phyloP scores from a whole-genome alignment of 768 basidiomycete genomes.

The Leccinum subgranulosum region DNA sequence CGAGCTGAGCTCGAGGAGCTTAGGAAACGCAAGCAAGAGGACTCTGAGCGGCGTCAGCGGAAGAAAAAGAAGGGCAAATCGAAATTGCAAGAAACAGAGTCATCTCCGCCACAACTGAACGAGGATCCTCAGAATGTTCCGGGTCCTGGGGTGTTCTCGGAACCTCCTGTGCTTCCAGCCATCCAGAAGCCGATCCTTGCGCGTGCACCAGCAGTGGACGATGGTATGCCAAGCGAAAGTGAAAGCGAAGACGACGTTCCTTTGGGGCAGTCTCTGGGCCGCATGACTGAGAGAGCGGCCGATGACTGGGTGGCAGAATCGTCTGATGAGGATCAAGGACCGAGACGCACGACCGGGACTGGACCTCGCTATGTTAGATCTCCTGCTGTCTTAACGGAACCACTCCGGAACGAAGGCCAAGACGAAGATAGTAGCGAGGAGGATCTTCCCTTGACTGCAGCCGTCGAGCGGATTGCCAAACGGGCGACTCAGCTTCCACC shows the following conservation, averaged over 20 bases:
- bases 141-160: constrained; percentile 16
- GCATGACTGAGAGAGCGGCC: constrained; percentile 18
- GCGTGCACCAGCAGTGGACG: constrained; percentile 30
- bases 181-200: constrained; percentile 34
- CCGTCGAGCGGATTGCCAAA: constrained; percentile 53
- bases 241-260: constrained; percentile 46
- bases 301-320: constrained; percentile 50
- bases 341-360: constrained; percentile 54
- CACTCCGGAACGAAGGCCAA: background rate
- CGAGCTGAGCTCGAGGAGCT: constrained; percentile 52
- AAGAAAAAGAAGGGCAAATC: constrained; percentile 45
- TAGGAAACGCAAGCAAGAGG: constrained; percentile 44
- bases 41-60: constrained; percentile 35
- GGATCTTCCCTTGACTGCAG: constrained; percentile 71
- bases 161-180: constrained; percentile 32
- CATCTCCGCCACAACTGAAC: constrained; percentile 23
- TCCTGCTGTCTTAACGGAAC: constrained; percentile 1
- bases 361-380: constrained; percentile 45
- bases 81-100: constrained; percentile 44
- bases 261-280: constrained; percentile 17
- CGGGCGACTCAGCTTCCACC: constrained; percentile 36
- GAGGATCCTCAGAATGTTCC: constrained; percentile 32
- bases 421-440: constrained; percentile 74
- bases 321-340: constrained; percentile 59
- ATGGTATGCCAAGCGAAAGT: constrained; percentile 48